Conservation (phyloP, 805 yeast genomes). For the Ogataea trehaloabstinens region DNA sequence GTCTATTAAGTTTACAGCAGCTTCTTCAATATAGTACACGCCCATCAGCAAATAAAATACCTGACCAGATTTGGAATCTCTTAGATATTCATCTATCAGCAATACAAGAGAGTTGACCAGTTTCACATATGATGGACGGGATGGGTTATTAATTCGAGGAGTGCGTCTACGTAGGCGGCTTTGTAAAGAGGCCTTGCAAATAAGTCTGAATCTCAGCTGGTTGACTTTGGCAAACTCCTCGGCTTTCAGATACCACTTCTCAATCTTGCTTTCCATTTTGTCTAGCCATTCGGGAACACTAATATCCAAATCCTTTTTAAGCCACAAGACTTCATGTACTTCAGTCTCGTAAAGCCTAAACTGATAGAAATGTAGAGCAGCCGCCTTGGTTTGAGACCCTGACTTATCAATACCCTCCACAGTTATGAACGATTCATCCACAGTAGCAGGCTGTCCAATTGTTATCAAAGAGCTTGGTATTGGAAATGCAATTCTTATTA, state of each 20-base stretch:
- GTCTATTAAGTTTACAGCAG: constrained; percentile 11
- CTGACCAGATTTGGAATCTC: constrained; percentile 13
- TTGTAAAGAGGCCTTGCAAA: constrained; percentile 13
- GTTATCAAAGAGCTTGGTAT: constrained; percentile 10
- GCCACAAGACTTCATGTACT: constrained; percentile 17
- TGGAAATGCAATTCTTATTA: constrained; percentile 11
- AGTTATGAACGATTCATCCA: constrained; percentile 16
- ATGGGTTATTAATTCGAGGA: constrained; percentile 12
- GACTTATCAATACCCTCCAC: constrained; percentile 7
- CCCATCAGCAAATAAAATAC: constrained; percentile 15
- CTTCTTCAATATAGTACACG: constrained; percentile 14
- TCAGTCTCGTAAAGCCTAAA: constrained; percentile 15
- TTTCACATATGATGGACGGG: constrained; percentile 10
- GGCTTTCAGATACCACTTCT: constrained; percentile 13
- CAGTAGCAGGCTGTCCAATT: constrained; percentile 9
- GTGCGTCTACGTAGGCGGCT: constrained; percentile 14
- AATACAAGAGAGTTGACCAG: constrained; percentile 9
- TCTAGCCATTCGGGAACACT: constrained; percentile 11
- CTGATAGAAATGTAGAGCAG: constrained; percentile 16
- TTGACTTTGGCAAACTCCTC: constrained; percentile 18
- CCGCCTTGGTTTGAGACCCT: constrained; percentile 17
- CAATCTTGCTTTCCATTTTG: constrained; percentile 12
- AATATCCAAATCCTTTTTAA: constrained; percentile 6
- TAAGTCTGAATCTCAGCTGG: constrained; percentile 13
- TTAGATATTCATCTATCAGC: constrained; percentile 14